Evolutionary conservation across 1,284 basidiomycete genomes (phyloP), one percentile per base, ranked within the genome.

Genomic region (Rhodotorula glutinis): DNA sequence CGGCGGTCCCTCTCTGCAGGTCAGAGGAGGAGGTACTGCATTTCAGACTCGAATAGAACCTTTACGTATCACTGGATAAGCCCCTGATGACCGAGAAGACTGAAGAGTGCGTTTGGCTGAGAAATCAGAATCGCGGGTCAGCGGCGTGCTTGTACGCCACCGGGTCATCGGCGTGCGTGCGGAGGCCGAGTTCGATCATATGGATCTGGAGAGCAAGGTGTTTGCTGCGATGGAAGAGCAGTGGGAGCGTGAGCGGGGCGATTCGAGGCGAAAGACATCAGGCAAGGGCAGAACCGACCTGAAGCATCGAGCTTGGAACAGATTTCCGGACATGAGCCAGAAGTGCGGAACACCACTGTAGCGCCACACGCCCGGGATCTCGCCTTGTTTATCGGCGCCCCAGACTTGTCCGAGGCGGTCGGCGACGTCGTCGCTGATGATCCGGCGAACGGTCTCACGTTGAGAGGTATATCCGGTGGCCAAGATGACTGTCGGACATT

Each of bases 331-430:
- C 46, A 65, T 83, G 73, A 82, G 82, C 82, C 85, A 88, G 58
- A 85, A 73, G 27, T 82, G 82, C 16, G 80, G 80, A 1, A 85
- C 77, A 11, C 85, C 85, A 29, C 81, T 75, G 69, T 84, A 81
- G 19, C 83, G 78, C 25, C 63, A 72, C 33, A 62, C 62, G n/a
- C 69, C 55, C 27, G 62, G 62, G 49, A 86, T 78, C 76, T 88
- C 85, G 1, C 85, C 85, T 70, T 87, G 85, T 19, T 78, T 75
- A 72, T 85, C 81, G 41, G 85, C 73, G 3, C 84, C 83, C 87
- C 86, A 88, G 33, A 87, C 78, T 0, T 80, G 80, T 43, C 81
- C 80, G 53, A 84, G 74, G 47, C 80, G 79, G 25, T 81, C 77
- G 3, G 80, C 82, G 19, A 85, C 78, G 14, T 84, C 81, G 21